Evolutionary conservation across 306 rosid genomes (phyloP).

Genomic region (Trifolium repens): DNA sequence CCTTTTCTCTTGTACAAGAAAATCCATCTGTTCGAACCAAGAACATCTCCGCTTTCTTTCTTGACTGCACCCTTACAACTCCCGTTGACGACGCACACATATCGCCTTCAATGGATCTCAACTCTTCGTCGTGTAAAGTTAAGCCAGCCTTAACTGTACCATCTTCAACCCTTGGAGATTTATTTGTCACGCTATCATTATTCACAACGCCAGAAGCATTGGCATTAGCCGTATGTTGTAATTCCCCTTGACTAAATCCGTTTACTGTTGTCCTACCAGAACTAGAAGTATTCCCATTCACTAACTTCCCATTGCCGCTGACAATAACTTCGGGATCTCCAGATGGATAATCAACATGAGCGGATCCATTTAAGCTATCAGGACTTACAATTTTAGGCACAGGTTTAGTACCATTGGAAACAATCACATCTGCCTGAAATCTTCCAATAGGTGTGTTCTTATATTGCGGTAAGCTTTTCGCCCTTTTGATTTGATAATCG

Average conservation of each 20-base stretch:
- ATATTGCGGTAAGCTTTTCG: conserved; percentile 49
- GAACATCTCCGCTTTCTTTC: conserved; percentile 99
- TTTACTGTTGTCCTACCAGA: conserved; percentile 52
- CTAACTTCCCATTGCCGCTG: conserved; percentile 44
- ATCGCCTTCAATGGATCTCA: conserved; percentile 66
- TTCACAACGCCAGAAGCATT: conserved; percentile 43
- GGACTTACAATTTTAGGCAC: conserved; percentile 36
- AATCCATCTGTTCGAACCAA: conserved; percentile 97
- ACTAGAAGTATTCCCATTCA: conserved; percentile 47
- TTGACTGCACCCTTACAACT: conserved; percentile 96
- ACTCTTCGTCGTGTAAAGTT: conserved; percentile 56
- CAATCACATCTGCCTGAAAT: conserved; percentile 37
- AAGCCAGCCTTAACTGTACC: conserved; percentile 47
- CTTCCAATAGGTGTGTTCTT: conserved; percentile 45
- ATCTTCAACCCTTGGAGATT: conserved; percentile 48
- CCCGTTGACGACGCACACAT: conserved; percentile 99
- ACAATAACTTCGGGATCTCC: conserved; percentile 46
- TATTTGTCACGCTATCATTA: conserved; percentile 44
- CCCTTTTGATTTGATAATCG: conserved; percentile 54
- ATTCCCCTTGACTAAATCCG: conserved; percentile 51
- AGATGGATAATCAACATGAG: conserved; percentile 44
- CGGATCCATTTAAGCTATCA: conserved; percentile 51
- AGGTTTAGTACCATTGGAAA: conserved; percentile 24
- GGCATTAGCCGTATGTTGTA: conserved; percentile 32
- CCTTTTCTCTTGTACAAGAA: conserved; percentile 95